These are phyloP conservation scores for Aspergillus fischeri DNA, from an alignment of 2,329 filamentous ascomycete genomes.

Conservation along the genomic window DNA sequence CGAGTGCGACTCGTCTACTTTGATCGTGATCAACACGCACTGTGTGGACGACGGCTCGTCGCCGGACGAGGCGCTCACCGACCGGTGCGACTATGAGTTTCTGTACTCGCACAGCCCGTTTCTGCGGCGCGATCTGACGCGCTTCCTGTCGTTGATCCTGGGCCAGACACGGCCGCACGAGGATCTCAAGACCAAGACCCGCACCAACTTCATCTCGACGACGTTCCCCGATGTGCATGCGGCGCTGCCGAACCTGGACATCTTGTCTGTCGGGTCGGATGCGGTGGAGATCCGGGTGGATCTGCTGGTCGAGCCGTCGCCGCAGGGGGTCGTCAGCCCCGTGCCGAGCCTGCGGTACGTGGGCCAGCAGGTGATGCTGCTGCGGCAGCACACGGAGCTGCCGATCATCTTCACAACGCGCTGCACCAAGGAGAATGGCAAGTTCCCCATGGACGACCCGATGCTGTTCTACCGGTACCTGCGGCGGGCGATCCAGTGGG, in stretches of 20 bases:
- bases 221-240: conserved; percentile 83
- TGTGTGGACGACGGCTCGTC: conserved; percentile 68
- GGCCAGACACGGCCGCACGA: conserved; percentile 77
- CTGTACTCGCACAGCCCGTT: conserved; percentile 71
- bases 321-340: conserved; percentile 53
- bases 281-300: conserved; percentile 83
- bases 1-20: conserved; percentile 53
- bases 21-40: conserved; percentile 72
- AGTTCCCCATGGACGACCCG: conserved; percentile 78
- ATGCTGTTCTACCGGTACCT: conserved; percentile 72
- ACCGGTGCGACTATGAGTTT: conserved; percentile 78
- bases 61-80: conserved; percentile 62
- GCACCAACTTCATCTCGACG: conserved; percentile 81
- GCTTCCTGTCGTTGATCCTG: conserved; percentile 74
- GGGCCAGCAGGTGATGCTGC: conserved; percentile 77
- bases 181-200: conserved; percentile 63
- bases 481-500: conserved; percentile 82
- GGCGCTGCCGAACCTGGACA: conserved; percentile 79
- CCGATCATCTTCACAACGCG: conserved; percentile 88
- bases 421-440: conserved; percentile 76
- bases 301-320: conserved; percentile 67
- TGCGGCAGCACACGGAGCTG: conserved; percentile 77
- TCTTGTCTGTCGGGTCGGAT: conserved; percentile 80
- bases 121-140: conserved; percentile 69
- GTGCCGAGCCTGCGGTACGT: conserved; percentile 80